phyloP scores from a whole-genome alignment of 2,329 filamentous ascomycete genomes.

The Trichoderma sp. region DNA sequence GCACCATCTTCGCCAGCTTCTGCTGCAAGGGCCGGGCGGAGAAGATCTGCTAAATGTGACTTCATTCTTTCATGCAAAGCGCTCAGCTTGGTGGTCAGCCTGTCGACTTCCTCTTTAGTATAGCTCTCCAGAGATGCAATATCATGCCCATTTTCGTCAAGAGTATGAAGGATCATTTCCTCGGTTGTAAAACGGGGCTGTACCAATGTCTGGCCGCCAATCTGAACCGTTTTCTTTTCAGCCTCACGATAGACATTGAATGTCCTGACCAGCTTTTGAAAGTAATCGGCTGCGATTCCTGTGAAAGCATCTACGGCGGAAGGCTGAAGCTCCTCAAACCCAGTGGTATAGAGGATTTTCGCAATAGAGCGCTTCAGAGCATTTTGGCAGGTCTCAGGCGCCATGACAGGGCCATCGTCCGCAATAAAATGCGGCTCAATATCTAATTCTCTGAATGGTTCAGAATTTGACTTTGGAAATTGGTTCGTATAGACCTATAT shows the following conservation, averaged over 20 bases:
- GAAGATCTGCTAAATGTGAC: conserved; percentile 84
- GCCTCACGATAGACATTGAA: conserved; percentile 83
- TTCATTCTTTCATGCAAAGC: conserved; percentile 95
- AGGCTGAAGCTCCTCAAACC: conserved; percentile 96
- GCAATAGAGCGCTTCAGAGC: conserved; percentile 88
- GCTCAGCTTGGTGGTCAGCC: conserved; percentile 75
- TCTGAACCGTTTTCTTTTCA: conserved; percentile 67
- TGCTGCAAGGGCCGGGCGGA: conserved; percentile 79
- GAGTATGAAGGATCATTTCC: conserved; percentile 83
- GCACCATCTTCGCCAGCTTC: conserved; percentile 83
- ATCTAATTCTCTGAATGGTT: conserved; percentile 85
- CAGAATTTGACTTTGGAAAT: conserved; percentile 92
- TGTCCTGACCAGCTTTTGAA: conserved; percentile 78
- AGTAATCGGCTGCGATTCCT: conserved; percentile 87
- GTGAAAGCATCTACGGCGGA: conserved; percentile 90
- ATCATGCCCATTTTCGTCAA: conserved; percentile 83
- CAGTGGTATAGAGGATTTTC: conserved; percentile 93
- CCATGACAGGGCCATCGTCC: conserved; percentile 86
- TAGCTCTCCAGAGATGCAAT: conserved; percentile 82
- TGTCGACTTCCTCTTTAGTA: conserved; percentile 90
- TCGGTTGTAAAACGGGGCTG: conserved; percentile 77
- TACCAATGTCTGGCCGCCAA: conserved; percentile 39
- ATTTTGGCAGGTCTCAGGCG: conserved; percentile 77
- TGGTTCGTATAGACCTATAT: conserved; percentile 91
- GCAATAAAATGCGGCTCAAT: conserved; percentile 87